Base-by-base conservation (phyloP, 1,139 yeast species). In the Pichia sp. region DNA sequence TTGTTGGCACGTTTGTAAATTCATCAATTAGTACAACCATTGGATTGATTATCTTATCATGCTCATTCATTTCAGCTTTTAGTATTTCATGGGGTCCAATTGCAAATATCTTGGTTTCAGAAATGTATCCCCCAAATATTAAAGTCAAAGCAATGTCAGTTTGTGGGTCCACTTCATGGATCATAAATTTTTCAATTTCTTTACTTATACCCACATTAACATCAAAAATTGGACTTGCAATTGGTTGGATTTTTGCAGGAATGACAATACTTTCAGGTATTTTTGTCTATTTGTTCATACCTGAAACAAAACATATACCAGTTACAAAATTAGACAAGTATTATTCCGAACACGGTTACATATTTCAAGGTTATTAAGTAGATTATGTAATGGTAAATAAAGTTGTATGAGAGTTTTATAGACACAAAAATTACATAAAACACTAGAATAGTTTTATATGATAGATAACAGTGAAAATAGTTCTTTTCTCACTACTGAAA, bases 131-230 rank as follows among this genome's bases (percentile, higher is more conserved):
- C 13, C 68, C 73, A 52, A 68, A 75, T 53, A 64, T 66, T 46
- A 67, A 64, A 52, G 64, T 66, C 14, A 63, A 63, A 36, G 67
- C 69, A 3, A 64, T 66, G 69, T 60, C 70, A 9, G 54, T 66
- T 8, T 62, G 69, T 47, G 66, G 69, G 5, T 56, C 65, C 18
- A 46, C 53, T 54, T 76, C 77, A 65, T 80, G 84, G 84, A 57
- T 77, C 48, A 73, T 77, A 67, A 80, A 80, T 47, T 80, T 79
- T 70, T 68, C 73, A 55, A 75, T 80, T 59, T 73, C 83, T 5
- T 72, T 79, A 65, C 70, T 76, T 61, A 78, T 82, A 16, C 83
- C 84, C 8, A 70, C 75, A 56, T 69, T 79, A 50, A 75, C 76
- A 27, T 64, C 58, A 4, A 34, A 49, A 3, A 64, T 73, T 39